These are phyloP conservation scores for Vararia minispora DNA, from an alignment of 768 basidiomycete genomes.

Conservation along the genomic window DNA sequence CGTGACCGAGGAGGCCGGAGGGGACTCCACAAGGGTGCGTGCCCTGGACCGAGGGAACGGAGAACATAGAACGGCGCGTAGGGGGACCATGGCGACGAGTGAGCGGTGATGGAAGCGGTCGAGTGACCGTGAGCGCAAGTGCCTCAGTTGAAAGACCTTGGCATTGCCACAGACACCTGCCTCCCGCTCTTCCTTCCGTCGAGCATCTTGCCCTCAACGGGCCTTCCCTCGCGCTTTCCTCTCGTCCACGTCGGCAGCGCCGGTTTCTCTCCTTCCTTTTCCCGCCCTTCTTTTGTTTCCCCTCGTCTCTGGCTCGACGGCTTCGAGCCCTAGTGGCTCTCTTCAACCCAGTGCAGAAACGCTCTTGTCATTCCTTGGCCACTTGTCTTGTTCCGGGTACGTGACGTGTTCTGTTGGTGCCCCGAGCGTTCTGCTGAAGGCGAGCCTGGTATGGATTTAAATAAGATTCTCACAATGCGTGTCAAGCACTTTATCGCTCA, in stretches of 20 bases:
- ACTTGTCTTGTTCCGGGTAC: slow-evolving; percentile 4
- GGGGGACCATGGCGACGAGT: no score
- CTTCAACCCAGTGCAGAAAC: no score
- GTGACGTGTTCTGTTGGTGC: slow-evolving; percentile 6
- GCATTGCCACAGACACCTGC: not conserved
- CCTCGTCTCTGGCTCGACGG: slow-evolving; percentile 16
- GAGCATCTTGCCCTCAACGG: no score
- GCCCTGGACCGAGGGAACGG: no score
- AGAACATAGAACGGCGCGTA: no score
- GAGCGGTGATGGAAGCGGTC: no score
- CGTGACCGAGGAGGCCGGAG: no score
- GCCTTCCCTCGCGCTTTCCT: not conserved
- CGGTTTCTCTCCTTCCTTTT: slow-evolving; percentile 7
- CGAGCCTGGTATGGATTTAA: no score
- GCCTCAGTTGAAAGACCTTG: no score
- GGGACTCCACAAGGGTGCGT: no score
- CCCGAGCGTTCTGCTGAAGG: no score
- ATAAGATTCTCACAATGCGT: slow-evolving; percentile 22
- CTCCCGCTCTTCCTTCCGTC: not conserved
- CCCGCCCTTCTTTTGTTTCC: slow-evolving; percentile 11
- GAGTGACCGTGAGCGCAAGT: no score
- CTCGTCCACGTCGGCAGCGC: slow-evolving; percentile 9
- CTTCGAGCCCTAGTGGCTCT: slow-evolving; percentile 34
- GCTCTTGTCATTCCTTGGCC: slow-evolving; percentile 13
- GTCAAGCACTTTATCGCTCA: slow-evolving; percentile 27